These are phyloP conservation scores for Phytophthora hybrid DNA, from an alignment of 352 stramenopile species.

Conservation along the genomic window DNA sequence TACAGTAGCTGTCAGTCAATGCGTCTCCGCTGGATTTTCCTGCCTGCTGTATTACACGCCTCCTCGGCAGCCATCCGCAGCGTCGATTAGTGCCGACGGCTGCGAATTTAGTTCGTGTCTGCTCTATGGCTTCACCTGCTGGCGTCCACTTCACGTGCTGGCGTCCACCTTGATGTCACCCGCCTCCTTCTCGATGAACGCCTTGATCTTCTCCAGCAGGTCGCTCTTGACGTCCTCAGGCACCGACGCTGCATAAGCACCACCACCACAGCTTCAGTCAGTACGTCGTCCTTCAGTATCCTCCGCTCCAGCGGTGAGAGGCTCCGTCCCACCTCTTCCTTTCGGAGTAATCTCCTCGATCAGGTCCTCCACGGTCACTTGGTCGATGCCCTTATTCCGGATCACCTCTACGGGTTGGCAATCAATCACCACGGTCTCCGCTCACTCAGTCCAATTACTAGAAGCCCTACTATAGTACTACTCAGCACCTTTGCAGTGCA, in stretches of 20 bases:
- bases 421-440: not conserved
- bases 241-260: conserved; percentile 56
- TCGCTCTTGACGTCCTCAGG: conserved; percentile 91
- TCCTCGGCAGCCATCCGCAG: conserved; percentile 9
- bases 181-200: conserved; percentile 87
- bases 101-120: conserved; percentile 28
- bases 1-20: conserved; percentile 12
- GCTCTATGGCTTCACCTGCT: conserved; percentile 21
- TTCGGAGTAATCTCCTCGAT: conserved; percentile 93
- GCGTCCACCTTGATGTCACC: conserved; percentile 8
- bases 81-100: not conserved
- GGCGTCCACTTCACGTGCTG: conserved; percentile 1
- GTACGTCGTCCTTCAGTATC: too few relatives aligned
- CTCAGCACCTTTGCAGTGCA: conserved; percentile 78
- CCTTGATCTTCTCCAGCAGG: conserved; percentile 92
- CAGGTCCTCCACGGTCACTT: conserved; percentile 95
- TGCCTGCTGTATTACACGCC: conserved; percentile 20
- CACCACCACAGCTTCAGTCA: not conserved
- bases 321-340: conserved; percentile 64
- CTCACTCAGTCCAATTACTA: not conserved
- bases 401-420: conserved; percentile 85
- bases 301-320: not conserved
- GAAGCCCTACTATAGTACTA: not conserved
- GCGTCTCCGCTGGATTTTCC: conserved; percentile 27
- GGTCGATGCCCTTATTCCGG: conserved; percentile 93